These are phyloP conservation scores for Tulasnella sp. DNA, from an alignment of 768 basidiomycete genomes.

Conservation along the genomic window DNA sequence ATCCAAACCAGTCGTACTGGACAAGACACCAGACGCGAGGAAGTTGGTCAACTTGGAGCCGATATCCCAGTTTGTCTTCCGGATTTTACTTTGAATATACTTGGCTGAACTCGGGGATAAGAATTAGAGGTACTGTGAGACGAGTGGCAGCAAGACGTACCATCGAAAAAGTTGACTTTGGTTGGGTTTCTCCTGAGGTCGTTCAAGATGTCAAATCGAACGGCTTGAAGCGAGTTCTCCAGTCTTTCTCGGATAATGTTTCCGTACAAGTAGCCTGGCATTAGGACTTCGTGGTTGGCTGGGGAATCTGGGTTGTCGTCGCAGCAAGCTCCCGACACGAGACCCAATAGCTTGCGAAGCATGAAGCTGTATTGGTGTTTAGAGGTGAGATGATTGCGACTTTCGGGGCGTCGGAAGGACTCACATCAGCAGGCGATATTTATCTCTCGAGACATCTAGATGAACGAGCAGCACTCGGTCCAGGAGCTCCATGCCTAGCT, in stretches of 20 bases:
- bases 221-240: slow-evolving; percentile 72
- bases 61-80: slow-evolving; percentile 81
- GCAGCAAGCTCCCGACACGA: slow-evolving; percentile 85
- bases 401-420: slow-evolving; percentile 37
- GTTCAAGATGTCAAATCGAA: slow-evolving; percentile 35
- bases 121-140: slow-evolving; percentile 11
- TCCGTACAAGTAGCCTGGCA: slow-evolving; percentile 86
- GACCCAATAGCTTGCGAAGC: slow-evolving; percentile 89
- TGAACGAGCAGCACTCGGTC: slow-evolving; percentile 88
- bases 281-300: slow-evolving; percentile 94
- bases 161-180: slow-evolving; percentile 84
- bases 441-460: slow-evolving; percentile 79
- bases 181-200: slow-evolving; percentile 71
- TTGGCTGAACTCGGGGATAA: slow-evolving; percentile 50
- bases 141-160: slow-evolving; percentile 45
- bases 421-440: slow-evolving; percentile 91
- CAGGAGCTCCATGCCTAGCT: slow-evolving; percentile 77
- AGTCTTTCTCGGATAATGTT: slow-evolving; percentile 99
- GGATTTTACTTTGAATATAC: slow-evolving; percentile 72
- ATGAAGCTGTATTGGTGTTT: slow-evolving; percentile 66
- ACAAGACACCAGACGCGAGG: slow-evolving; percentile 92
- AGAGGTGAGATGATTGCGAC: slow-evolving; percentile 4
- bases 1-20: slow-evolving; percentile 93
- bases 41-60: slow-evolving; percentile 89
- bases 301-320: slow-evolving; percentile 98